These are phyloP conservation scores for Microstroma glucosiphilum DNA, from an alignment of 1,284 basidiomycete species.

Conservation along the genomic window DNA sequence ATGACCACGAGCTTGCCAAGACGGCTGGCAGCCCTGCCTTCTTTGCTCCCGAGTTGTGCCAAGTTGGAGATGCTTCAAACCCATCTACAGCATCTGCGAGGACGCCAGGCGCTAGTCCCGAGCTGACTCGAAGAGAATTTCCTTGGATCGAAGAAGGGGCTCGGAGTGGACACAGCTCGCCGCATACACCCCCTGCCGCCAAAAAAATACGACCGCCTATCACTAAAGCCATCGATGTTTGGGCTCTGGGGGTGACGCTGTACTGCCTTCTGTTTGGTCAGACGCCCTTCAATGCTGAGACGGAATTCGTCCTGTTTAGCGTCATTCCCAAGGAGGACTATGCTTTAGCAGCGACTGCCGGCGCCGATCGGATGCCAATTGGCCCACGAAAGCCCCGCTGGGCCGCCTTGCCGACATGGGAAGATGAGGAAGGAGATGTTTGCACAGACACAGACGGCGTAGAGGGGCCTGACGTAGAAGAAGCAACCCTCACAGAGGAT, in stretches of 20 bases:
- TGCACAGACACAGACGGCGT: conserved; percentile 9
- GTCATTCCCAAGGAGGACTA: conserved; percentile 77
- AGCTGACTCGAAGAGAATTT: conserved; percentile 10
- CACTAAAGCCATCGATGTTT: conserved; percentile 95
- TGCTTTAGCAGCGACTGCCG: conserved; percentile 66
- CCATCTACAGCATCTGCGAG: conserved; percentile 7
- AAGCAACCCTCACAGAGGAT: conserved; percentile 23
- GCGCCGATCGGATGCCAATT: conserved; percentile 59
- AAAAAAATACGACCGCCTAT: conserved; percentile 53
- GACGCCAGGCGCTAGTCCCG: background rate
- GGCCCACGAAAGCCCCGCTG: conserved; percentile 35
- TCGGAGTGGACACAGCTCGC: background rate
- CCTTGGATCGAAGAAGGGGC: conserved; percentile 10
- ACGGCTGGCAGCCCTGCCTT: conserved; percentile 97
- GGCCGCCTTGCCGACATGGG: conserved; percentile 27
- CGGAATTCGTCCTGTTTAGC: conserved; percentile 76
- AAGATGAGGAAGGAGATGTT: conserved; percentile 30
- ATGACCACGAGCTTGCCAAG: conserved; percentile 81
- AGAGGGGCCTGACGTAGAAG: conserved; percentile 12
- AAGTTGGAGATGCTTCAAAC: conserved; percentile 36
- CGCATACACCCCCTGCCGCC: background rate
- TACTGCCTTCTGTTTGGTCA: conserved; percentile 88
- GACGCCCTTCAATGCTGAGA: conserved; percentile 63
- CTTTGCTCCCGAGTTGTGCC: conserved; percentile 88
- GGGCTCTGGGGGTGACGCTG: conserved; percentile 95